Evolutionary conservation across 805 yeast species (phyloP), one percentile per base, ranked within the genome.

Genomic region (Lipomyces sp.): DNA sequence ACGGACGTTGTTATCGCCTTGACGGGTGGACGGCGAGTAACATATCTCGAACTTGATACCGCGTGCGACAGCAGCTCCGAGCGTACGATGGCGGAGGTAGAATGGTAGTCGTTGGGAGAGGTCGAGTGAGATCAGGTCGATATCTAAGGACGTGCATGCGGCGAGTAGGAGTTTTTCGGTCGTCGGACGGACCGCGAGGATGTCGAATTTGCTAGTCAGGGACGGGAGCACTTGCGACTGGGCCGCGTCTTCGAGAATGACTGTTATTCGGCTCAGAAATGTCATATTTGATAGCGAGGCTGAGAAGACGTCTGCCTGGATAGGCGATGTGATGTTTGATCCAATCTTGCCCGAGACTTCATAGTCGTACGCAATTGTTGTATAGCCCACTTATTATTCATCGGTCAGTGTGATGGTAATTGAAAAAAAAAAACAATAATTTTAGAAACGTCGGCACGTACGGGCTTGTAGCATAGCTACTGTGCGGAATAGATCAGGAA

Each of bases 1-100:
- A 69, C 94, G 82, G 24, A 82, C 75, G 62, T 53, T 69, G 32
- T 60, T 13, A 48, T 73, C 74, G 45, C 53, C 30, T 62, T 61
- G 34, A 33, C 69, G 10, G 50, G 70, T 61, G 54, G 87, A 81
- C 39, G 85, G 80, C 6, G 84, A 76, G 77, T 94, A 94, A 57
- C 86, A 83, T 7, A 95, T 83, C 75, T 95, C 99, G 69, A 95
- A 84, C 71, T 86, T 86, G 33, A 92, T 84, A 1, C 98, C 98
- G 60, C 92, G 84, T 24, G 88, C 88, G 2, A 90, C 82, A 1
- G 96, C 97, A 53, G 92, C 86, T 54, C 97, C 90, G 7, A 92
- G 82, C 0, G 91, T 86, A 73, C 92, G 92, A 78, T 92, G 97
- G 72, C 89, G 89, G 70, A 95, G 79, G 75, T 87, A 90, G 69